Base-by-base conservation (phyloP, 2,329 filamentous ascomycete genomes). In the Hymenoscyphus infarciens region DNA sequence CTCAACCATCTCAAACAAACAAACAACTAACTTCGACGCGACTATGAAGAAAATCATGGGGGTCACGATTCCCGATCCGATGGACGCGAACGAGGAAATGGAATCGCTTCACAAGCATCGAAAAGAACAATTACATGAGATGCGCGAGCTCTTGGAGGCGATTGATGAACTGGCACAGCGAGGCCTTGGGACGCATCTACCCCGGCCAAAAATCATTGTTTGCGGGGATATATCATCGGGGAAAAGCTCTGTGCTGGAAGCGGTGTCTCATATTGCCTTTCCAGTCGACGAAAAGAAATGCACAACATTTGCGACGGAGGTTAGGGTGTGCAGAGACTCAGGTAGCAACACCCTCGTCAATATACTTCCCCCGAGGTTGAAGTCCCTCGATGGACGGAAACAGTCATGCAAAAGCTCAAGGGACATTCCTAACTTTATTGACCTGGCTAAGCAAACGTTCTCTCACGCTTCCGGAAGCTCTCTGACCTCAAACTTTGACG, bases 241-340 rank as follows among this genome's bases (percentile, higher is more conserved):
- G 1, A 75, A 71, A 68, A 74, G 65, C 38, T 77, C 69, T 15
- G 61, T 73, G 19, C 63, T 75, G 31, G 66, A 77, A 68, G 65
- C 71, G 52, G n/a, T 76, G 52, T 77, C 75, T 5, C 68, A 70
- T 1, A 63, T 78, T 2, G 70, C 72, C 1, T 78, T 79, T 62
- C 77, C 77, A 31, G 71, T 72, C 2, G 69, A 74, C 27, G 70
- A 68, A 27, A 75, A 74, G 3, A 67, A 78, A 3, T 80, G 77
- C 55, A 80, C 78, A 5, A 68, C 76, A 2, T 80, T 78, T 63
- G 75, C 77, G 0, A 80, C 76, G 0, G 74, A 80, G 62, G 77
- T 81, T 27, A 75, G 66, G 42, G 63, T 69, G 19, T 67, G 68
- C 19, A 62, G 63, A 29, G 58, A 53, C 11, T 52, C 61, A 1